Percentiles rank a stretch among this genome's conserved stretches.
Evolutionary conservation across 2,329 filamentous ascomycete species (phyloP).

Genomic region (Rasamsonia emersonii): DNA sequence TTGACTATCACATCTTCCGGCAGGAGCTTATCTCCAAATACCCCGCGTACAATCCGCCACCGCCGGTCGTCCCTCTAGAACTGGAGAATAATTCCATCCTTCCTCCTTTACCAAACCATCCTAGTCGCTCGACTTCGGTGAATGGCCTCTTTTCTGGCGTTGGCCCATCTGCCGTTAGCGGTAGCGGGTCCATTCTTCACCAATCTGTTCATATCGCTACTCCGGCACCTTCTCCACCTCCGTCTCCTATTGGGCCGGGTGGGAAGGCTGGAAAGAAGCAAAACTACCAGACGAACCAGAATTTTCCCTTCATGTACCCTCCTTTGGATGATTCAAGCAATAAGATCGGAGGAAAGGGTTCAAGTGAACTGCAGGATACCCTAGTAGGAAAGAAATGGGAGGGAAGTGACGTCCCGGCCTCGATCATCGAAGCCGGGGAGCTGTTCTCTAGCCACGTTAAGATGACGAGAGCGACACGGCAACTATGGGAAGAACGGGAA

Average conservation of each 20-base stretch:
- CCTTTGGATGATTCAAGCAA: constrained; percentile 84
- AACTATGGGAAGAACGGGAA: constrained; percentile 91
- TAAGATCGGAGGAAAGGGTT: constrained; percentile 80
- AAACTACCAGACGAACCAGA: constrained; percentile 98
- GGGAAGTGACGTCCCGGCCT: constrained; percentile 83
- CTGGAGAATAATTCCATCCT: constrained; percentile 85
- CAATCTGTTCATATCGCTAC: constrained; percentile 99
- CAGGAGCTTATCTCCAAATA: constrained; percentile 98
- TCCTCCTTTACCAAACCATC: constrained; percentile 71
- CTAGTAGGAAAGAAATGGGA: constrained; percentile 82
- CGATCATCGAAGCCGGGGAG: constrained; percentile 88
- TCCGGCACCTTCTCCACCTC: constrained; percentile 88
- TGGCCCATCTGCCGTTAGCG: constrained; percentile 38
- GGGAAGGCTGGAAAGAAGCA: constrained; percentile 97
- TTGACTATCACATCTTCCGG: constrained; percentile 93
- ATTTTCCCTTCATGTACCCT: constrained; percentile 96
- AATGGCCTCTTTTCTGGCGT: constrained; percentile 54
- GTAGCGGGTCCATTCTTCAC: constrained; percentile 67
- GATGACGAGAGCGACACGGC: constrained; percentile 82
- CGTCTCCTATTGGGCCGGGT: constrained; percentile 71
- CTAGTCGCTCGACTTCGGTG: constrained; percentile 51
- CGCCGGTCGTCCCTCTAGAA: constrained; percentile 73
- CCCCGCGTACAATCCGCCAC: constrained; percentile 86
- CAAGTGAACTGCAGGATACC: constrained; percentile 67
- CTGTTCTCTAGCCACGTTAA: constrained; percentile 83